phyloP scores from a whole-genome alignment of 176 grass and related monocot genomes.

The Musa beccarii region DNA sequence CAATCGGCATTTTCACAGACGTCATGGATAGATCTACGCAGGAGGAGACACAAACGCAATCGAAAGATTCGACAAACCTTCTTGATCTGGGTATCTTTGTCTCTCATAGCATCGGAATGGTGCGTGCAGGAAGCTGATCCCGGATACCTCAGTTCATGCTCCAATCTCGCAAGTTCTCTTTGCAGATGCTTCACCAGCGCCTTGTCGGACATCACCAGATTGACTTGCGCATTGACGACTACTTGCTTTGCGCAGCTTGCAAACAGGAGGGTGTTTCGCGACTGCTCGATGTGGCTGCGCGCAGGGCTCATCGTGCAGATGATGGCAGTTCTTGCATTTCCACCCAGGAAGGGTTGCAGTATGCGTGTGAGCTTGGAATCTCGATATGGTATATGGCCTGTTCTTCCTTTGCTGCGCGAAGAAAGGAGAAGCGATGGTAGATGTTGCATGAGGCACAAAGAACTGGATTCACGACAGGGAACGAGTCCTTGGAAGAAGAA shows the following conservation, averaged over 20 bases:
- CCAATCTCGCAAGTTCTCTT: constrained; percentile 58
- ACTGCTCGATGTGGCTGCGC: constrained; percentile 66
- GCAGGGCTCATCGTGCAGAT: constrained; percentile 94
- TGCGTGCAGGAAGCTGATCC: constrained; percentile 28
- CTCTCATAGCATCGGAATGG: constrained; percentile 54
- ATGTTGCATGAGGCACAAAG: background rate
- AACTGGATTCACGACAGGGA: background rate
- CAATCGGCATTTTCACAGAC: background rate
- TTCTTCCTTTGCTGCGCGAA: constrained; percentile 58
- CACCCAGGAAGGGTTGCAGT: constrained; percentile 70
- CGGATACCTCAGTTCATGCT: constrained; percentile 53
- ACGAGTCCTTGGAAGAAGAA: background rate
- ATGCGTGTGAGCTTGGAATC: constrained; percentile 95
- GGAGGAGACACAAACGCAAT: background rate
- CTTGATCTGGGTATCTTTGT: constrained; percentile 69
- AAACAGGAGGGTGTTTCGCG: constrained; percentile 80
- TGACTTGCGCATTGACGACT: constrained; percentile 66
- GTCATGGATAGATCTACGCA: too few relatives aligned
- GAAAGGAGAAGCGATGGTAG: background rate
- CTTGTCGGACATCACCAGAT: constrained; percentile 85
- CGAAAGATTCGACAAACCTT: constrained; percentile 29
- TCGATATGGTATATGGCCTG: constrained; percentile 75
- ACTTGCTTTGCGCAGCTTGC: constrained; percentile 82
- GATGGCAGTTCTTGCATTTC: constrained; percentile 77
- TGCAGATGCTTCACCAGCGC: constrained; percentile 78